These are phyloP conservation scores for Talaromyces rugulosus DNA, from an alignment of 2,329 filamentous ascomycete genomes.

Conservation along the genomic window DNA sequence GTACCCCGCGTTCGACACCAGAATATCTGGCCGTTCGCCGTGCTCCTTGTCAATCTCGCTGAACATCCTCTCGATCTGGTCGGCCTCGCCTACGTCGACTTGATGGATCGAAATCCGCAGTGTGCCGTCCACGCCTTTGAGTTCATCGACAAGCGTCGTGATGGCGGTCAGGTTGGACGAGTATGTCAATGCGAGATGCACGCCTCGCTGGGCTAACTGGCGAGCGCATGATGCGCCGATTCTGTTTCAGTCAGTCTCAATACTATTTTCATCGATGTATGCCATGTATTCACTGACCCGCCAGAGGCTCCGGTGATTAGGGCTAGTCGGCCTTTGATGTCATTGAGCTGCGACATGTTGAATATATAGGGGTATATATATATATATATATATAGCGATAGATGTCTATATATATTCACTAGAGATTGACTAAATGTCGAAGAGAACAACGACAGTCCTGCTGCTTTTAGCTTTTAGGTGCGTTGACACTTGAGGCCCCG, in stretches of 20 bases:
- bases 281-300: slow-evolving; percentile 41
- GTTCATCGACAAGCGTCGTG: slow-evolving; percentile 40
- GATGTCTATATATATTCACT: background rate
- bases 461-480: background rate
- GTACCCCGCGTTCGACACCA: slow-evolving; percentile 64
- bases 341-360: slow-evolving; percentile 28
- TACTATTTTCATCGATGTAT: background rate
- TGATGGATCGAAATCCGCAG: slow-evolving; percentile 52
- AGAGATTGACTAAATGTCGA: background rate
- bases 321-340: slow-evolving; percentile 52
- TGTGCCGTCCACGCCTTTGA: slow-evolving; percentile 31
- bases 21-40: slow-evolving; percentile 50
- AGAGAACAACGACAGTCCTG: background rate
- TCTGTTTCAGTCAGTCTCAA: slow-evolving; percentile 30
- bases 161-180: slow-evolving; percentile 48
- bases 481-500: background rate
- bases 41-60: slow-evolving; percentile 50
- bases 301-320: slow-evolving; percentile 60
- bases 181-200: slow-evolving; percentile 58
- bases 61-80: slow-evolving; percentile 53
- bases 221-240: slow-evolving; percentile 58
- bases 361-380: background rate
- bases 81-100: slow-evolving; percentile 54
- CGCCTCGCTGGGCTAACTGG: slow-evolving; percentile 50
- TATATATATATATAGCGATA: background rate